A percentile compares a stretch with the other conserved stretches of the same genome.
These are phyloP conservation scores for Ormosia semicastrata DNA, from an alignment of 306 rosid genomes.

Conservation along the genomic window DNA sequence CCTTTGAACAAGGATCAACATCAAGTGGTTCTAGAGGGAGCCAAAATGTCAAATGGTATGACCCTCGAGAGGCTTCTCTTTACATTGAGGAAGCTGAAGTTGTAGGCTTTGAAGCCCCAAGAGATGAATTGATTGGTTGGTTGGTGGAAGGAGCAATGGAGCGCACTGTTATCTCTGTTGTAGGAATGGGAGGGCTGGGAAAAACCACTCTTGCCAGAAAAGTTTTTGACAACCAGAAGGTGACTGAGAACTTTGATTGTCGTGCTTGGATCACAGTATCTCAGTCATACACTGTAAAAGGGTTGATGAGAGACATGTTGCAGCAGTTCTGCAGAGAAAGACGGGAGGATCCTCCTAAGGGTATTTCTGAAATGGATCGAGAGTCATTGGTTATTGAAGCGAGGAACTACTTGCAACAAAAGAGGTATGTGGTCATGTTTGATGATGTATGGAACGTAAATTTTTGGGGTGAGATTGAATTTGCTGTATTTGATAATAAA, in stretches of 20 bases:
- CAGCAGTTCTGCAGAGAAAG: not conserved
- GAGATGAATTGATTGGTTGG: not conserved
- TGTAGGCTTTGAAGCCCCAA: not conserved
- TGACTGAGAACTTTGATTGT: not conserved
- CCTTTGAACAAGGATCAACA: not conserved
- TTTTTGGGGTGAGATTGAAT: not conserved
- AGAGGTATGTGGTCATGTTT: conserved; percentile 4
- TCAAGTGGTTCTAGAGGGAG: too few species aligned
- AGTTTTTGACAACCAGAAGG: not conserved
- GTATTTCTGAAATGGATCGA: not conserved
- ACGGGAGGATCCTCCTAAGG: not conserved
- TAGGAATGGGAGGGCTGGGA: not conserved
- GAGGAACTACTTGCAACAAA: not conserved
- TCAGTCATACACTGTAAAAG: not conserved
- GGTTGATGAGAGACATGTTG: not conserved
- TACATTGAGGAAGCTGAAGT: not conserved
- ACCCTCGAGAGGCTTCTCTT: not conserved
- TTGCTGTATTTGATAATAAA: not conserved
- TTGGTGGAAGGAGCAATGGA: not conserved
- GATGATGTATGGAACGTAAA: conserved; percentile 9
- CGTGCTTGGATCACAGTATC: conserved; percentile 13
- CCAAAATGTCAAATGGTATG: not conserved
- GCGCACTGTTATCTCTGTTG: not conserved
- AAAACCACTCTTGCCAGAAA: conserved; percentile 25
- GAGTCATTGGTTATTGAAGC: not conserved